Base-by-base conservation (phyloP, 2,329 filamentous ascomycete genomes). In the Beauveria medogensis region DNA sequence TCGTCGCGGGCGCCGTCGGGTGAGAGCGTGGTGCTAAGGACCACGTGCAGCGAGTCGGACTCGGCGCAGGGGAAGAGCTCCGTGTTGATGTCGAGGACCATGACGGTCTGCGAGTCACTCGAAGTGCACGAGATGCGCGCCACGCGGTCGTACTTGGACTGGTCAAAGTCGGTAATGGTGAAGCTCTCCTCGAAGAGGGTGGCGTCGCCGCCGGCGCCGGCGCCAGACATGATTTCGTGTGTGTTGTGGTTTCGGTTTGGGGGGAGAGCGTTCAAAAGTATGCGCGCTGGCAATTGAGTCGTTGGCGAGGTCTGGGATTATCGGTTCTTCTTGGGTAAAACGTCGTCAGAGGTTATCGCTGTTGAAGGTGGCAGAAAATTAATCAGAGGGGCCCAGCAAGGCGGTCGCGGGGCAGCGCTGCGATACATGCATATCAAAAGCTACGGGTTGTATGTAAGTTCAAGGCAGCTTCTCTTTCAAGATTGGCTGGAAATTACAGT, bases 101-200 rank as follows among this genome's bases (percentile, higher is more conserved):
- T 87, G 65, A 85, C 82, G 34, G 89, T 90, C 65, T 85, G 81
- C 68, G 83, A 84, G 76, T 96, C 91, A 67, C 83, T 80, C 26
- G 89, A 93, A 56, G 83, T 89, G 71, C 86, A 92, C 60, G 80
- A 85, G 71, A 97, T 85, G 67, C 94, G 93, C 60, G 91, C 89
- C 28, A 97, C 93, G 65, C 93, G 91, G 78, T 97, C 94, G 77
- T 99, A 99, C 78, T 97, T 96, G 70, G 87, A 84, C 70, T 87
- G 83, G 78, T 96, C 90, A 73, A 91, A 80, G 60, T 83, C 77
- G 67, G 86, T 93, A 69, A 97, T 82, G 64, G 83, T 89, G 82
- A 97, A 97, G 69, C 85, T 88, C 72, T 96, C 92, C 77, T 97
- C 92, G 78, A 95, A 96, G 75, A 97, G 90, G 70, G 94, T 88